phyloP scores from a whole-genome alignment of 2,329 filamentous ascomycete species.

The Pseudogymnoascus sp. region DNA sequence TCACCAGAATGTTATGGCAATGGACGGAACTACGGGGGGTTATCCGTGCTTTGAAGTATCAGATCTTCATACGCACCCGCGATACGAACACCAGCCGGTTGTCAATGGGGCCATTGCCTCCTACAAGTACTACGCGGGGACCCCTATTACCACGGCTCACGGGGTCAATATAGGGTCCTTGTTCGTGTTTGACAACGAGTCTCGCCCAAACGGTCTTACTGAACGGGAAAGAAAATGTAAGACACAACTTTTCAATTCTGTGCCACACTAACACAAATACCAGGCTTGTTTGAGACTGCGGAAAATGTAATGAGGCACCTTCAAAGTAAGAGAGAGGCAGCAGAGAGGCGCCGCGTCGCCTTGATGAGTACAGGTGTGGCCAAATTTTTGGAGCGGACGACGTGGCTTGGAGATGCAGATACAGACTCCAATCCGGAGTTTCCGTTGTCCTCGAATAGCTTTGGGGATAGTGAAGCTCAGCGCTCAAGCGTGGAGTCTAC shows the following conservation, averaged over 20 bases:
- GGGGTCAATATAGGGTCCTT: slow-evolving; percentile 23
- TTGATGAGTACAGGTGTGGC: slow-evolving; percentile 21
- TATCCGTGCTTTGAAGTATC: slow-evolving; percentile 21
- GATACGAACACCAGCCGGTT: slow-evolving; percentile 18
- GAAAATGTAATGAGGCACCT: slow-evolving; percentile 22
- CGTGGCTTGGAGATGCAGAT: slow-evolving; percentile 5
- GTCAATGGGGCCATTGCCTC: slow-evolving; percentile 18
- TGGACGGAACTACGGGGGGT: slow-evolving; percentile 14
- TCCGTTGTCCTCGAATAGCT: background rate
- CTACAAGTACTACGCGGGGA: slow-evolving; percentile 23
- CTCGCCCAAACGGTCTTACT: slow-evolving; percentile 40
- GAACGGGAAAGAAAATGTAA: slow-evolving; percentile 30
- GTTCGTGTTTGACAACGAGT: slow-evolving; percentile 29
- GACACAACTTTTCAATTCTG: background rate
- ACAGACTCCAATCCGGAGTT: background rate
- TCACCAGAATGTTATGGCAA: slow-evolving; percentile 17
- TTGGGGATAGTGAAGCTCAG: background rate
- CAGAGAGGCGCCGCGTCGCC: slow-evolving; percentile 18
- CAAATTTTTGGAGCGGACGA: slow-evolving; percentile 18
- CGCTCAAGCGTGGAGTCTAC: background rate
- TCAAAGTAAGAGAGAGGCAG: slow-evolving; percentile 22
- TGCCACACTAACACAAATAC: background rate
- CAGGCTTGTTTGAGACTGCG: slow-evolving; percentile 19
- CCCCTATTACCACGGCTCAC: slow-evolving; percentile 20
- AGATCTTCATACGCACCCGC: slow-evolving; percentile 17